phyloP scores from a whole-genome alignment of 2,329 filamentous ascomycete genomes.

The Cladorrhinum sp. region DNA sequence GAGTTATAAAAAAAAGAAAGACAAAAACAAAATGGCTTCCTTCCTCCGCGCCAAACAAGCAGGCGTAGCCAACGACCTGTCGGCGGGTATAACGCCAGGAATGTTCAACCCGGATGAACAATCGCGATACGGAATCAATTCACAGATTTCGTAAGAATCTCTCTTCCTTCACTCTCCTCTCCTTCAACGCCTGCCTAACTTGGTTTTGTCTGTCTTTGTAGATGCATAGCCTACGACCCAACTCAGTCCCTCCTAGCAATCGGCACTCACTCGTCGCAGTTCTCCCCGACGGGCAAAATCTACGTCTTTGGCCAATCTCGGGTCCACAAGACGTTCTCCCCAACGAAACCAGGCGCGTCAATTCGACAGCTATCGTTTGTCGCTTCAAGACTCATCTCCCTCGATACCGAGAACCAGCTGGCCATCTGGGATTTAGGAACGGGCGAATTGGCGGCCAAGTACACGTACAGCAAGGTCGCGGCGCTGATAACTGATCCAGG shows the following conservation, averaged over 20 bases:
- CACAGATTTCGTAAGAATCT: constrained; percentile 58
- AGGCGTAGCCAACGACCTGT: constrained; percentile 88
- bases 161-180: not conserved
- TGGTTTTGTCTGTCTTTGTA: constrained; percentile 27
- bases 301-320: constrained; percentile 83
- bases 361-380: constrained; percentile 80
- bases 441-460: constrained; percentile 62
- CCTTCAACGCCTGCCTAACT: constrained; percentile 11
- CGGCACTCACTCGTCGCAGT: constrained; percentile 83
- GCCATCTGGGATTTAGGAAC: constrained; percentile 77
- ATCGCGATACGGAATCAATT: constrained; percentile 77
- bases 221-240: constrained; percentile 84
- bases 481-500: constrained; percentile 79
- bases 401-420: constrained; percentile 84
- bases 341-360: constrained; percentile 47
- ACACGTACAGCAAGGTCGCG: constrained; percentile 74
- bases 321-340: constrained; percentile 67
- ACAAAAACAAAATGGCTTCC: constrained; percentile 62
- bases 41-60: constrained; percentile 91
- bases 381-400: constrained; percentile 76
- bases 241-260: constrained; percentile 90
- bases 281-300: constrained; percentile 74
- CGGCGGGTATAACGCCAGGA: constrained; percentile 72
- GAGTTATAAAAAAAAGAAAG: not conserved
- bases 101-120: constrained; percentile 83